Evolutionary conservation across 2,329 filamentous ascomycete genomes (phyloP), one percentile per base, ranked within the genome.

Genomic region (Colletotrichum higginsianum): DNA sequence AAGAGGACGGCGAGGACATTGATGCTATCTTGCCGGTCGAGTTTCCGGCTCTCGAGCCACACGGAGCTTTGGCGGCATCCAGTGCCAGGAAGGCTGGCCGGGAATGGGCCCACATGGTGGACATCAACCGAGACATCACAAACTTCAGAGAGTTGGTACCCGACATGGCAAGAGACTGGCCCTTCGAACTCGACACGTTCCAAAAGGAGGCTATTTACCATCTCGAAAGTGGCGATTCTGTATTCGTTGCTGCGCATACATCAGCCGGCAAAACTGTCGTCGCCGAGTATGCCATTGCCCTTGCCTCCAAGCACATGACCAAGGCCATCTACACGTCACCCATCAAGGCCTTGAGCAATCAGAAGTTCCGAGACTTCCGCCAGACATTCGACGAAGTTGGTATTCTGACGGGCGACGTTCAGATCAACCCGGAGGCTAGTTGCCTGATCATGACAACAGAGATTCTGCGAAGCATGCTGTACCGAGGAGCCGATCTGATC

Each of bases 371-470:
- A 74, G 96, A 99, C 80, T 99, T 99, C 80, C 90, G 95, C 68
- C 89, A 91, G 67, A 91, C 90, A 0, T 99, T 99, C 77, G 95
- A 97, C 71, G 96, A 99, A 81, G 96, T 99, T 21, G 96, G 96
- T 18, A 98, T 99, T 74, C 84, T 99, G 74, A 99, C 96, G 0
- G 96, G 96, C 71, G 96, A 99, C 84, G 96, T 99, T 6, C 96
- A 99, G 81, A 99, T 99, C 78, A 95, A 97, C 75, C 94, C 96
- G 0, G 96, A 98, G 84, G 96, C 96, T 38, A 98, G 96, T 82
- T 99, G 96, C 83, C 87, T 99, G 52, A 98, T 99, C 82, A 99
- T 99, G 96, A 99, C 96, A 0, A 99, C 96, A 0, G 96, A 99
- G 80, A 99, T 99, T 84, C 84, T 99, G 69, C 91, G 96, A 69